Base-by-base conservation (phyloP, 495 filamentous ascomycete genomes). In the Xylaria palmicola region DNA sequence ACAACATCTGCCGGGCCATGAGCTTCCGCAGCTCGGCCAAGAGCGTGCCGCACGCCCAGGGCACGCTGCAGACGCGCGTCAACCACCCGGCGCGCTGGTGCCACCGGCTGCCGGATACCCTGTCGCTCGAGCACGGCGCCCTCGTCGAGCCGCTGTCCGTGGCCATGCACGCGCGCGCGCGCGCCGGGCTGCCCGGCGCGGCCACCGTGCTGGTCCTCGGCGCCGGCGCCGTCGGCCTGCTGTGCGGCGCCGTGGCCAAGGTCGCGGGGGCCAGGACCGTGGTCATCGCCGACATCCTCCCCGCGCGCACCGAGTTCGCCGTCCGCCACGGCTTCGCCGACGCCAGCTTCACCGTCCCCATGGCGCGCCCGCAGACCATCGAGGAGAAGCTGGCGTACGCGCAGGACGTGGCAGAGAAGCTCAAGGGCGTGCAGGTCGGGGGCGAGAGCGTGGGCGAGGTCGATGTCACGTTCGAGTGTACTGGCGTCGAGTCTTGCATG, bases 401-500 rank as follows among this genome's bases (percentile, higher is more conserved):
- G 4, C 85, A 83, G 68, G 79, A 86, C 37, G 79, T 84, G 0
- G 86, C 88, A 6, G 83, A 74, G 45, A 68, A 62, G 24, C 70
- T 86, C n/a, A 76, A 78, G 63, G 66, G 70, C 15, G 74, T 79
- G 0, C 67, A 66, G 6, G 62, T 73, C 0, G 52, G 66, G 3
- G 77, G 74, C 0, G 67, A 69, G 37, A 49, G 60, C 0, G 62
- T 81, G 0, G 82, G 83, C 0, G 89, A 91, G 56, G 86, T 92
- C 7, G 83, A 85, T 64, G 87, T 86, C 4, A 90, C 92, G n/a
- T 96, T 91, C 71, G 93, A 98, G 72, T 97, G 93, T 71, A 97
- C 93, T 0, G 93, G 93, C 27, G 91, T 92, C 4, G 91, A 93
- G 49, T 81, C 86, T 3, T 96, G 92, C 65, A 78, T 95, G 44